phyloP scores from a whole-genome alignment of 2,329 filamentous ascomycete species.

The Cladosporium sp. region DNA sequence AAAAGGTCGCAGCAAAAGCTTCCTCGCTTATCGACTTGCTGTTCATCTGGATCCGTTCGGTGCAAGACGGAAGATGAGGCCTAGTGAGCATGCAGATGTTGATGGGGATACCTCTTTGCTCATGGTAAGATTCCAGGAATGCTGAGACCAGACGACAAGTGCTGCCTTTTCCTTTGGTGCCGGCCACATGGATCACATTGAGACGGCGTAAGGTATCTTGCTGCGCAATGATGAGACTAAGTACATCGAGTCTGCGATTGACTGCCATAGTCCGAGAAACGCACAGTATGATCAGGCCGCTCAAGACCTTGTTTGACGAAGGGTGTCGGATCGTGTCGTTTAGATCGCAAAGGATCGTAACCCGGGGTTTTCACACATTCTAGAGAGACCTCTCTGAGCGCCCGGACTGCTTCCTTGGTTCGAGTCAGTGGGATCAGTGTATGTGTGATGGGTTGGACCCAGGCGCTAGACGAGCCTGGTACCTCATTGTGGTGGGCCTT shows the following conservation, averaged over 20 bases:
- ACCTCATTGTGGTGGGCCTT: background rate
- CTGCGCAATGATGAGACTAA: slow-evolving; percentile 38
- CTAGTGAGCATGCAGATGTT: slow-evolving; percentile 46
- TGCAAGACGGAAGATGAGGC: slow-evolving; percentile 76
- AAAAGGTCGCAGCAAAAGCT: background rate
- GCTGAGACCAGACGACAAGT: slow-evolving; percentile 68
- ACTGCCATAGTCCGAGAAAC: background rate
- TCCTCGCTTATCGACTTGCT: slow-evolving; percentile 64
- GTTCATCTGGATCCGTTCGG: slow-evolving; percentile 81
- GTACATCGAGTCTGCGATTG: background rate
- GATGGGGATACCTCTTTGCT: too few species aligned
- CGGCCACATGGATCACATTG: slow-evolving; percentile 77
- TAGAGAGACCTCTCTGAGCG: background rate
- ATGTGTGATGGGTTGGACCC: too few species aligned
- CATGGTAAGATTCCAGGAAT: background rate
- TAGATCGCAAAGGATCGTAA: background rate
- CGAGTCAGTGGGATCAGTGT: background rate
- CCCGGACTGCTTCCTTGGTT: background rate
- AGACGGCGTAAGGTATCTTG: slow-evolving; percentile 59
- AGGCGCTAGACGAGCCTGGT: background rate
- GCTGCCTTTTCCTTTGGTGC: slow-evolving; percentile 92
- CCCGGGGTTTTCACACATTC: background rate
- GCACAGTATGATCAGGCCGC: background rate
- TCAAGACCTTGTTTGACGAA: background rate
- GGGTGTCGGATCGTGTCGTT: background rate